These are phyloP conservation scores for Sporisorium graminicola DNA, from an alignment of 1,284 basidiomycete species.

Conservation along the genomic window DNA sequence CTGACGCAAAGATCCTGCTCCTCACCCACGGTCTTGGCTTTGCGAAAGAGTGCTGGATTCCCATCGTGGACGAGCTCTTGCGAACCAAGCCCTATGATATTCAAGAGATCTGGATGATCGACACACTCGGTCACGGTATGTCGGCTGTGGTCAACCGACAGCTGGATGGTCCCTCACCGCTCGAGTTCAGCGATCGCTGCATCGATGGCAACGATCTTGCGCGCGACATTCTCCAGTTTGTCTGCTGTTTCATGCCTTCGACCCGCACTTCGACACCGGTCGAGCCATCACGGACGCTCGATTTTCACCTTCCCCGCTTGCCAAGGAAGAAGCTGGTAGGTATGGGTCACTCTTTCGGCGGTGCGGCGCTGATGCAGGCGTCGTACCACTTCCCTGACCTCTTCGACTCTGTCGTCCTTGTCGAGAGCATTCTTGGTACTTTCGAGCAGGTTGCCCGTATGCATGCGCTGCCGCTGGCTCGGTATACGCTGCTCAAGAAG, in stretches of 20 bases:
- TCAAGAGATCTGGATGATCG: slow-evolving; percentile 51
- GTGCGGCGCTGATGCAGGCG: slow-evolving; percentile 35
- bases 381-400: slow-evolving; percentile 43
- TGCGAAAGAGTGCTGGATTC: slow-evolving; percentile 44
- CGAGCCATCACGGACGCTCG: slow-evolving; percentile 39
- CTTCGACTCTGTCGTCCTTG: slow-evolving; percentile 40
- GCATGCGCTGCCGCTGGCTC: slow-evolving; percentile 41
- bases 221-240: slow-evolving; percentile 46
- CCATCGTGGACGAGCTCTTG: slow-evolving; percentile 43
- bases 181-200: slow-evolving; percentile 49
- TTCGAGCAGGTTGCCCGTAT: slow-evolving; percentile 34
- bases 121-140: slow-evolving; percentile 49
- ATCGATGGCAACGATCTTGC: slow-evolving; percentile 52
- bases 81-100: slow-evolving; percentile 37
- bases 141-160: slow-evolving; percentile 47
- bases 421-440: slow-evolving; percentile 38
- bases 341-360: slow-evolving; percentile 52
- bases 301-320: slow-evolving; percentile 46
- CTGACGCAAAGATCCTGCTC: slow-evolving; percentile 45
- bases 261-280: slow-evolving; percentile 35
- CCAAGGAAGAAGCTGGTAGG: slow-evolving; percentile 44
- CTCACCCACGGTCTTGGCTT: slow-evolving; percentile 48
- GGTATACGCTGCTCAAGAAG: slow-evolving; percentile 49
- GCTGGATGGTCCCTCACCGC: slow-evolving; percentile 37
- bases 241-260: slow-evolving; percentile 51